phyloP scores from a whole-genome alignment of 1,139 yeast species.

The Yamadazyma sp. region DNA sequence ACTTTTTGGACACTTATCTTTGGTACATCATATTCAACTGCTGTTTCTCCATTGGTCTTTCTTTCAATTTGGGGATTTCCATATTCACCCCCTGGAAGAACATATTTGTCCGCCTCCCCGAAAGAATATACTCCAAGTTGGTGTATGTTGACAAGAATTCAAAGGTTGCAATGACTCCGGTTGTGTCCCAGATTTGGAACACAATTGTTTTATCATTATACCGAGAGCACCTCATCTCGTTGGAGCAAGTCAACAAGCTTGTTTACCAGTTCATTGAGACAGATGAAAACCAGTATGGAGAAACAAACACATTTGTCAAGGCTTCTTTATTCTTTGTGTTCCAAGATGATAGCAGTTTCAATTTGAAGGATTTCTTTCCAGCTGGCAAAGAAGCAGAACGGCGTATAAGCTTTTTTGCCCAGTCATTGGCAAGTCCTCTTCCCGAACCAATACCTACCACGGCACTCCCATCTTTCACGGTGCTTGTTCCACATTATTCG shows the following conservation, averaged over 20 bases:
- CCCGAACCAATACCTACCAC: constrained; percentile 71
- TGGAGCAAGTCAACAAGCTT: constrained; percentile 64
- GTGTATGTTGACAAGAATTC: constrained; percentile 41
- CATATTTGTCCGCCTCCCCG: constrained; percentile 71
- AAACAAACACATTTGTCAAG: constrained; percentile 30
- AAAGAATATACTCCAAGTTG: constrained; percentile 66
- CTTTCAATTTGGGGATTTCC: constrained; percentile 75
- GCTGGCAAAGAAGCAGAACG: constrained; percentile 76
- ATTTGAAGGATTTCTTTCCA: constrained; percentile 40
- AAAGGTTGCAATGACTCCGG: constrained; percentile 22
- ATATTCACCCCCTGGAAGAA: constrained; percentile 87
- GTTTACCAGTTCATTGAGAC: constrained; percentile 23
- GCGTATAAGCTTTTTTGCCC: constrained; percentile 84
- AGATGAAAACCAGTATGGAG: constrained; percentile 27
- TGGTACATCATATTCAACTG: constrained; percentile 89
- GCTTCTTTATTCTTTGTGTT: constrained; percentile 71
- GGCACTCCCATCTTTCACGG: constrained; percentile 82
- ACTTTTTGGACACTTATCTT: constrained; percentile 80
- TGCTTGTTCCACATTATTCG: constrained; percentile 79
- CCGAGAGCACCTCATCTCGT: constrained; percentile 72
- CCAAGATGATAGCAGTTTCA: constrained; percentile 60
- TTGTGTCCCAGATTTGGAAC: constrained; percentile 77
- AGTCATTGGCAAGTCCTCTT: constrained; percentile 74
- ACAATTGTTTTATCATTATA: constrained; percentile 73
- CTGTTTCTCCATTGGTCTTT: constrained; percentile 64